phyloP scores from a whole-genome alignment of 2,329 filamentous ascomycete genomes.

The Penicillium freii region DNA sequence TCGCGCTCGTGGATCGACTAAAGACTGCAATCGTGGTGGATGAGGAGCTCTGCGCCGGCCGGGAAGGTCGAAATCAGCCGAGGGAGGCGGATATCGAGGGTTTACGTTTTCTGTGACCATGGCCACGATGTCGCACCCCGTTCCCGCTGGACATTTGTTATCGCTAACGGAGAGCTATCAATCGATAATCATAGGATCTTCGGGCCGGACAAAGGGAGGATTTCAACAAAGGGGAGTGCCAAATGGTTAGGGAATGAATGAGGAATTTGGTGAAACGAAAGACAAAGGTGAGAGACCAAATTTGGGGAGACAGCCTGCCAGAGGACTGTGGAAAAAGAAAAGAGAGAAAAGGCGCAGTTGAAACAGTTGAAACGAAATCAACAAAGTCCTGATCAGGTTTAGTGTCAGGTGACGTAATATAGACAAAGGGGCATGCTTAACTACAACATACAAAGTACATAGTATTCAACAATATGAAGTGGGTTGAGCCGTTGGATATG shows the following conservation, averaged over 20 bases:
- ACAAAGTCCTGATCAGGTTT: slow-evolving; percentile 14
- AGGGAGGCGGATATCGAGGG: slow-evolving; percentile 33
- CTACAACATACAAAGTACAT: not conserved
- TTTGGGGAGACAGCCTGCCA: slow-evolving; percentile 13
- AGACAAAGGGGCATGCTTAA: slow-evolving; percentile 1
- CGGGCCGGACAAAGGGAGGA: not conserved
- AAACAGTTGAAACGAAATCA: slow-evolving; percentile 18
- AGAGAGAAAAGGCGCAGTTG: slow-evolving; percentile 12
- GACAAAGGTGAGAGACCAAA: slow-evolving; percentile 14
- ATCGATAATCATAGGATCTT: slow-evolving; percentile 1
- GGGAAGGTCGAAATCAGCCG: slow-evolving; percentile 33
- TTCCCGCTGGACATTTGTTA: slow-evolving; percentile 44
- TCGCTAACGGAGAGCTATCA: slow-evolving; percentile 16
- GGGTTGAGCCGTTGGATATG: not conserved
- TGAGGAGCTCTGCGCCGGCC: slow-evolving; percentile 32
- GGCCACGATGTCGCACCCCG: slow-evolving; percentile 40
- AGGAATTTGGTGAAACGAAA: slow-evolving; percentile 5
- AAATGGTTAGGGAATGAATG: not conserved
- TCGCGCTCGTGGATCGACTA: slow-evolving; percentile 31
- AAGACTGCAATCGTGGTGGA: slow-evolving; percentile 31
- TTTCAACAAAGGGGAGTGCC: not conserved
- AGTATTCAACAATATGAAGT: not conserved
- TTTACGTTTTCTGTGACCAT: slow-evolving; percentile 46
- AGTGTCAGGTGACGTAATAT: slow-evolving; percentile 17
- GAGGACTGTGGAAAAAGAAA: slow-evolving; percentile 12